Base-by-base conservation (phyloP, 139 green algal species). In the Diplosphaera chodatii region DNA sequence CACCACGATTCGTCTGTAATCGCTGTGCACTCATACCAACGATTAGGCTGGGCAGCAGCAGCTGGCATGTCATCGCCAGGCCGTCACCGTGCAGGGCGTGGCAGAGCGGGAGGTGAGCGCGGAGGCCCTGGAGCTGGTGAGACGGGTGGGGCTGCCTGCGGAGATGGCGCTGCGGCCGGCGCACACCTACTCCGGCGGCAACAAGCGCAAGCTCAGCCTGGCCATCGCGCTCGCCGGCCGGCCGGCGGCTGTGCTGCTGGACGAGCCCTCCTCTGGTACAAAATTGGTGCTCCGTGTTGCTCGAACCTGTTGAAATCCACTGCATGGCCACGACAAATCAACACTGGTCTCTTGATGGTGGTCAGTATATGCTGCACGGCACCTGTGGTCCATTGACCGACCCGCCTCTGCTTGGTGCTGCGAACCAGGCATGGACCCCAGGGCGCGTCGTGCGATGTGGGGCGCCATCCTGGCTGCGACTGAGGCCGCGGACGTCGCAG, bases 151-250 rank as follows among this genome's bases (percentile, higher is more conserved):
- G 23, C 70, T 81, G 62, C 71, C 76, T 2, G 10, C 27, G 3
- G 67, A 64, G 56, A 78, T 75, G 67, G 37, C 34, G 20, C 55
- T 78, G 40, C 68, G 67, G 20, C 27, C 37, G 4, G 34, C 72
- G 0, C 75, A 69, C 8, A 74, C 76, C 21, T 82, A 83, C 69
- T 79, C 63, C 59, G 79, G 79, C 63, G 79, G 79, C 64, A 84
- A 70, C 70, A 81, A 78, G 71, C 71, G 79, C 56, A 78, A 78
- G 67, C 81, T 89, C 40, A 81, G 77, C 4, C 77, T 91, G 13
- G 85, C 72, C n/a, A 86, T 89, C 27, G 85, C 85, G 21, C 78
- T 91, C 2, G 74, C 86, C 1, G 74, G 74, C 34, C 41, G 72
- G 37, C 67, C 75, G 0, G 18, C 28, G 0, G 73, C 78, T 16